Evolutionary conservation across 129 eudicot species (phyloP).

Genomic region (Silybum marianum): DNA sequence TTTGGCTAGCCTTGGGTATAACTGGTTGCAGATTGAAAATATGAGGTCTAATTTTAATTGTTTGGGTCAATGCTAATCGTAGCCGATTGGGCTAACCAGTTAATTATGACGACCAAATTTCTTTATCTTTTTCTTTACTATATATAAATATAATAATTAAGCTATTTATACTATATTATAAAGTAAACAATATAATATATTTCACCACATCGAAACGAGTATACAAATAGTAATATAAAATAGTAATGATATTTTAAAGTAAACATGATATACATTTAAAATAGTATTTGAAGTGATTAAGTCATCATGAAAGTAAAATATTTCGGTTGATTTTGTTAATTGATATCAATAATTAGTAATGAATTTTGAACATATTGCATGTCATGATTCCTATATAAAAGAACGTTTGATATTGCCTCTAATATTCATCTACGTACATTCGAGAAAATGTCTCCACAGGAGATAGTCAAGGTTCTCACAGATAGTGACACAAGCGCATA

Average conservation of each 20-base stretch:
- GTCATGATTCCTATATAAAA: neutral
- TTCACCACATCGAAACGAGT: no score
- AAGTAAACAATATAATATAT: no score
- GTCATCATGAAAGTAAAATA: neutral
- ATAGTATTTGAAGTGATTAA: neutral
- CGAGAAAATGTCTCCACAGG: neutral
- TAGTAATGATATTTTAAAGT: neutral
- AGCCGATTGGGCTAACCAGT: no score
- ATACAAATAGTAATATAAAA: no score
- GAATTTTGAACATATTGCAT: neutral
- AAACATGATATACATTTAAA: neutral
- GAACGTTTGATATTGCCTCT: neutral
- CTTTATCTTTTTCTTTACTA: no score
- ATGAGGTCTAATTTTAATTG: no score
- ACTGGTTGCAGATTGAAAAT: no score
- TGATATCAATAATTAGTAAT: neutral
- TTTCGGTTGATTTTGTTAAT: neutral
- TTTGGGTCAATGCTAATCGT: no score
- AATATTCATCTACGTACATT: neutral
- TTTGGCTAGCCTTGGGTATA: no score
- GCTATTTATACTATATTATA: no score
- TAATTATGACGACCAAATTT: no score
- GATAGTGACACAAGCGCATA: neutral
- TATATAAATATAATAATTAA: no score
- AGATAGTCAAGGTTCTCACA: neutral